A percentile compares a stretch with the other conserved stretches of the same genome.
phyloP scores from a whole-genome alignment of 73 alveolate species.

The Paramecium biaurelia region DNA sequence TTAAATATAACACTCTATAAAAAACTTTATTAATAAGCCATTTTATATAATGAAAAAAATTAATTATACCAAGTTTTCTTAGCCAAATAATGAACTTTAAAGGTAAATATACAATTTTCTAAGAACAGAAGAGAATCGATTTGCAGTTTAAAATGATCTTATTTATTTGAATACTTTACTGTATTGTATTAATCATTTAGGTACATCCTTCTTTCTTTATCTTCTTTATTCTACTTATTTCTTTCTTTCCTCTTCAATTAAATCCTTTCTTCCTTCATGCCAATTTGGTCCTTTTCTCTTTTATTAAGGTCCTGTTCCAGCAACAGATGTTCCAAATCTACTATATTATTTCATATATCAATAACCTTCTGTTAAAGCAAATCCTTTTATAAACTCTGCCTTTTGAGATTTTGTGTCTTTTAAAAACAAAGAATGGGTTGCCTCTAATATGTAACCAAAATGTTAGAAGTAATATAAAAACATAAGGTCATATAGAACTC shows the following conservation, averaged over 20 bases:
- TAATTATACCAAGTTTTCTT: neutral
- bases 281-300: constrained; percentile 64
- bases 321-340: neutral
- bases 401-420: constrained; percentile 82
- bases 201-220: neutral
- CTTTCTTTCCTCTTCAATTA: constrained; percentile 52
- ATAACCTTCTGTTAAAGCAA: constrained; percentile 85
- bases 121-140: neutral
- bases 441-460: too few relatives aligned
- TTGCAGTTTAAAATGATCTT: neutral
- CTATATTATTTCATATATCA: neutral
- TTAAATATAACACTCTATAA: too few relatives aligned
- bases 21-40: too few relatives aligned
- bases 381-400: constrained; percentile 98
- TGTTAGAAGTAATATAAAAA: too few relatives aligned
- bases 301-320: neutral
- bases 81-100: neutral
- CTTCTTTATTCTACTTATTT: constrained; percentile 10
- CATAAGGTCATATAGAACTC: too few relatives aligned
- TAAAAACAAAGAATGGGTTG: too few relatives aligned
- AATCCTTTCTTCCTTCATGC: constrained; percentile 65
- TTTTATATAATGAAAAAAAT: neutral
- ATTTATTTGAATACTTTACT: neutral
- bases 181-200: neutral
- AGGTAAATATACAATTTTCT: neutral